Conservation (phyloP, 768 basidiomycete genomes). For the Lactifluus pinguis region DNA sequence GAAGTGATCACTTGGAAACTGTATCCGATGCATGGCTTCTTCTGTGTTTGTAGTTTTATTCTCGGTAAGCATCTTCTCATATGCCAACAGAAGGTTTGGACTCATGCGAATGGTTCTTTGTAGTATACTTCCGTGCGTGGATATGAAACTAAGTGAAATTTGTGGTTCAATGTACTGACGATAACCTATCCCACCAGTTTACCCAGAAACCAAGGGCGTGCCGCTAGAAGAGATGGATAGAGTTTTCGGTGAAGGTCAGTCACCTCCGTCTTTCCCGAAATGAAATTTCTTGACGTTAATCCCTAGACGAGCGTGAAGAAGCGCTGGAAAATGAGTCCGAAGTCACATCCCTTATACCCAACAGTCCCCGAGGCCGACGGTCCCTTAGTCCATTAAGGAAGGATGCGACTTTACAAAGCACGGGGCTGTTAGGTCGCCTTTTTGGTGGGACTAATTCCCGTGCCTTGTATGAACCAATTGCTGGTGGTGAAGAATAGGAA, state of each 20-base stretch:
- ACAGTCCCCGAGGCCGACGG: conserved; percentile 30
- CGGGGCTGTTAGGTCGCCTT: conserved; percentile 44
- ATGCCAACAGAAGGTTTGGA: not conserved
- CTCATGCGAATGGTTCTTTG: conserved; percentile 4
- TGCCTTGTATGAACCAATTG: conserved; percentile 40
- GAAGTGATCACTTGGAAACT: conserved; percentile 83
- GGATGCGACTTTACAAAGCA: conserved; percentile 21
- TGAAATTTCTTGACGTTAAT: not conserved
- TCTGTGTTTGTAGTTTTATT: conserved; percentile 80
- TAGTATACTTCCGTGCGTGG: conserved; percentile 65
- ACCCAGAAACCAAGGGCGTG: conserved; percentile 81
- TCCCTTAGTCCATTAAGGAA: conserved; percentile 26
- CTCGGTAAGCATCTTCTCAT: conserved; percentile 40
- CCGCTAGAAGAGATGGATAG: conserved; percentile 88
- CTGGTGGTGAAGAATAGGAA: conserved; percentile 45
- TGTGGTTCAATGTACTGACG: not conserved
- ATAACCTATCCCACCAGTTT: conserved; percentile 38
- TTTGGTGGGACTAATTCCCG: conserved; percentile 34
- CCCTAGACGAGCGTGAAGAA: conserved; percentile 44
- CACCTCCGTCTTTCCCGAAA: not conserved
- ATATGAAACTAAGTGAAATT: not conserved
- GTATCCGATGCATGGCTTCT: conserved; percentile 95
- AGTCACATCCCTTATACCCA: conserved; percentile 45
- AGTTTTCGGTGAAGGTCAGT: conserved; percentile 79
- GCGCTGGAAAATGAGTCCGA: conserved; percentile 58